Evolutionary conservation across 345 rosid species (phyloP).

Genomic region (Psidium friedrichsthalianum): DNA sequence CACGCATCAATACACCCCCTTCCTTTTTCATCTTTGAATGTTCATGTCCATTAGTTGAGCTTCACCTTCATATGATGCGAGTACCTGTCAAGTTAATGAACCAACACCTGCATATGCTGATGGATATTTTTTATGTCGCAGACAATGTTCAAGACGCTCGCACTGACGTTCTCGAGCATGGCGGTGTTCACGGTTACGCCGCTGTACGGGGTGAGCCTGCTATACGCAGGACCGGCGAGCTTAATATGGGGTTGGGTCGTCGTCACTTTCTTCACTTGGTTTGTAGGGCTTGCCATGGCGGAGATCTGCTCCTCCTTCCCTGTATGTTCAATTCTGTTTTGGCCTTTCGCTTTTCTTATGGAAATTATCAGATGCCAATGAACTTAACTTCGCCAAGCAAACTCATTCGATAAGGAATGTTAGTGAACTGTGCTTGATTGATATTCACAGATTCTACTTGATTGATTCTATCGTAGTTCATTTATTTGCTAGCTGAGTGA

Average conservation of each 20-base stretch:
- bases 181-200: conserved; percentile 54
- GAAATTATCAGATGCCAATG: not conserved
- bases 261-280: conserved; percentile 51
- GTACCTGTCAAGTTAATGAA: not conserved
- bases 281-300: conserved; percentile 52
- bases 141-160: conserved; percentile 50
- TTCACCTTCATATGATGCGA: not conserved
- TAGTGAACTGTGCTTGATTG: not conserved
- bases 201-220: conserved; percentile 41
- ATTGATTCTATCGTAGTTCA: not conserved
- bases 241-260: conserved; percentile 61
- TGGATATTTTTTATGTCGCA: conserved; percentile 1
- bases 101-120: not conserved
- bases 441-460: not conserved
- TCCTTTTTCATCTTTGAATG: not conserved
- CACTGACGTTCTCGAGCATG: conserved; percentile 52
- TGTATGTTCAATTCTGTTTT: conserved; percentile 6
- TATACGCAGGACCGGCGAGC: conserved; percentile 41
- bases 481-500: not conserved
- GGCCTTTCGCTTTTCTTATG: not conserved
- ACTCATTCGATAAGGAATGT: not conserved
- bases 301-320: conserved; percentile 68
- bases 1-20: not conserved
- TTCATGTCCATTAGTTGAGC: not conserved
- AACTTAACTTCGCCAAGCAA: not conserved